These are phyloP conservation scores for Viola pubescens DNA, from an alignment of 441 rosid species.

Conservation along the genomic window DNA sequence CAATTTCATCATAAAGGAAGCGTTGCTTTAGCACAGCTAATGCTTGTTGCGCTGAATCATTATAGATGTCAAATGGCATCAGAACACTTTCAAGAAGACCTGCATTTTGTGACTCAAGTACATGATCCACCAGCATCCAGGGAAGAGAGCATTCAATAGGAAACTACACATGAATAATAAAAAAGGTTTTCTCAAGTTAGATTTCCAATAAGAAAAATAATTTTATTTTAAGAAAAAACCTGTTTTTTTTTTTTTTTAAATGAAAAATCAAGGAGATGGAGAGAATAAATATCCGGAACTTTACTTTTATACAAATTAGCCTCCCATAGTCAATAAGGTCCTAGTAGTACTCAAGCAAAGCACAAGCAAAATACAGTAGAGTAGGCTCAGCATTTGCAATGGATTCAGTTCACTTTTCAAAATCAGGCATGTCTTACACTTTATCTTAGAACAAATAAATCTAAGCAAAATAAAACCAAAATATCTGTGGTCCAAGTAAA, in stretches of 20 bases:
- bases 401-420: no score
- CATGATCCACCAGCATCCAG: constrained; percentile 96
- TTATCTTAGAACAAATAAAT: no score
- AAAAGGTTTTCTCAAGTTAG: not conserved
- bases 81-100: constrained; percentile 93
- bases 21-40: constrained; percentile 84
- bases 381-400: no score
- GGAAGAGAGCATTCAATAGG: constrained; percentile 99
- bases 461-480: no score
- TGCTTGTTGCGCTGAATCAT: constrained; percentile 99
- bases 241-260: not conserved
- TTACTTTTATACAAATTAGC: no score
- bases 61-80: constrained; percentile 91
- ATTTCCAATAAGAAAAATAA: constrained; percentile 8
- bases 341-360: no score
- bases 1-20: constrained; percentile 98
- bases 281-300: no score
- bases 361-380: no score
- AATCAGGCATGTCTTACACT: no score
- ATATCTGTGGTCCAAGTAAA: no score
- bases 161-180: constrained; percentile 46
- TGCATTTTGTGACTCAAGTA: constrained; percentile 73
- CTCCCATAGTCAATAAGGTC: no score
- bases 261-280: not conserved
- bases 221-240: not conserved